Base-by-base conservation (phyloP, 495 filamentous ascomycete genomes). In the Penicillium silybi region DNA sequence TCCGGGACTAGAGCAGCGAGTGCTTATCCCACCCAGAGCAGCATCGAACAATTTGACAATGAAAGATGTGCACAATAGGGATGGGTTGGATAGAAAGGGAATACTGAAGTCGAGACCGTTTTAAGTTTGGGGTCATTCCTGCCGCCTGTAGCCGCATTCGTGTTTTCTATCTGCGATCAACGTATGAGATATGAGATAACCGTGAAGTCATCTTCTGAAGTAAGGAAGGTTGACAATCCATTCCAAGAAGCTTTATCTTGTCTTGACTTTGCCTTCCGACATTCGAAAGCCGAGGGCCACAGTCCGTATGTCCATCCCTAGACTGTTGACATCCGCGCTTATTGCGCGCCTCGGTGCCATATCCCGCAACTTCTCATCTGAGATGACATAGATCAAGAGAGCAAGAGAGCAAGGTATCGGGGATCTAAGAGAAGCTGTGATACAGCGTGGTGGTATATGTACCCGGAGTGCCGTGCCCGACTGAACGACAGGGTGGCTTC, bases 111-210 rank as follows among this genome's bases (percentile, higher is more conserved):
- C 15, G 35, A 29, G 2, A 15, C 13, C 6, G 35, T 38, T 38
- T 53, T 39, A 59, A 17, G 48, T 52, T 50, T 59, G 40, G 46
- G n/a, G n/a, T n/a, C 55, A 53, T 58, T 49, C 42, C 46, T 17
- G 35, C 48, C 48, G 26, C 10, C 20, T 18, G 5, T 22, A 46
- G 26, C 23, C 19, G 32, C 37, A 19, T 23, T 35, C 35, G 46
- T 32, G 19, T 4, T 40, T 4, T 9, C 10, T 10, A 22, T 37
- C 35, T 23, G 51, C 44, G 39, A 44, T 50, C 26, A 56, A 50
- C 23, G 41, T n/a, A n/a, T n/a, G n/a, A n/a, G n/a, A n/a, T 19
- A 48, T 47, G 46, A 50, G 43, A 23, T 43, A 53, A 48, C 42
- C 22, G 15, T 52, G 44, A 53, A 46, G 41, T 54, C 46, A 58